Conservation (phyloP, 1,284 basidiomycete genomes). For the Marasmius oreades region DNA sequence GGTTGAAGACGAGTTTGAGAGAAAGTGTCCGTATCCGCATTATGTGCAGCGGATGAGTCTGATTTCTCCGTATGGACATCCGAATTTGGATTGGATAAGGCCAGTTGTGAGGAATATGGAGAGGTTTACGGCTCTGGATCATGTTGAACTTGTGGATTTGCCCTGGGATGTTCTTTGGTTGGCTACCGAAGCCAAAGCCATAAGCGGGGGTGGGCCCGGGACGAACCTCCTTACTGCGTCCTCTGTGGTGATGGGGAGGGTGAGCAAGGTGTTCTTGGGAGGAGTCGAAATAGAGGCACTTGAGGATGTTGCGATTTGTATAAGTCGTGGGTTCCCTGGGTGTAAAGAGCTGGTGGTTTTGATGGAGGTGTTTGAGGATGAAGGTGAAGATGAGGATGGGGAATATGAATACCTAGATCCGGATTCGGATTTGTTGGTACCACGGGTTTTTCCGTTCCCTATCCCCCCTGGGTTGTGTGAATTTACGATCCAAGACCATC, state of each 20-base stretch:
- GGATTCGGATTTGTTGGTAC: background rate
- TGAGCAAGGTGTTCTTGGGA: background rate
- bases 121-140: background rate
- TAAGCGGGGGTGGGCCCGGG: no score
- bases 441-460: background rate
- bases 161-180: background rate
- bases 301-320: background rate
- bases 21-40: background rate
- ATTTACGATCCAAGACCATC: background rate
- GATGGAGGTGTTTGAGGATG: background rate
- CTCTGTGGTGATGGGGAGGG: background rate
- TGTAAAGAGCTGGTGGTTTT: background rate
- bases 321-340: background rate
- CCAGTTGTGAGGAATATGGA: background rate
- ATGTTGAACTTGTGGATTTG: background rate
- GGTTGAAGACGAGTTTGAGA: background rate
- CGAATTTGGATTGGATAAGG: background rate
- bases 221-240: background rate
- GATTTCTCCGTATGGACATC: background rate
- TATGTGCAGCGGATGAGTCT: background rate
- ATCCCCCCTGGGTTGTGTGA: background rate
- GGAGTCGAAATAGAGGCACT: background rate
- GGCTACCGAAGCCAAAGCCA: no score
- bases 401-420: background rate
- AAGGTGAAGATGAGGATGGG: background rate